Evolutionary conservation across 2,329 filamentous ascomycete genomes (phyloP), one percentile per base, ranked within the genome.

Genomic region (Claviceps paspali): DNA sequence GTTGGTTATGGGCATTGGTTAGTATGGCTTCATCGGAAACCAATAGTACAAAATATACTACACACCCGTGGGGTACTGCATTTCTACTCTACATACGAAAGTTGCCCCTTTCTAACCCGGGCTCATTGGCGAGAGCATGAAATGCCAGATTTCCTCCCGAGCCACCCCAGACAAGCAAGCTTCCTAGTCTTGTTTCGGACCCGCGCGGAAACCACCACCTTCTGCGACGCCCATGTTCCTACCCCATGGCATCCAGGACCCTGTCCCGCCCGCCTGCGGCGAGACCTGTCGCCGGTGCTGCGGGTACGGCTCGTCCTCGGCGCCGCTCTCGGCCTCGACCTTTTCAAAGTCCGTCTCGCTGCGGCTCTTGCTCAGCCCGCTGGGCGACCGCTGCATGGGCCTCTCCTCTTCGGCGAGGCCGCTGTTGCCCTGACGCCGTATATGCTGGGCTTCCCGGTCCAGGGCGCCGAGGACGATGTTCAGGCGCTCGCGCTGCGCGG

Each of bases 321-420:
- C 63, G 8, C 68, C 69, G 49, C 76, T 79, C 52, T 87, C 81
- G 24, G 78, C 76, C 43, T 91, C 82, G 47, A 92, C 83, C 54
- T 84, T 82, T 52, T 93, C 86, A 52, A 95, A 95, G 48, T 93
- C 88, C 15, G 73, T 74, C 53, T 94, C 86, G 55, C 83, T 92
- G 45, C 77, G 76, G 52, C 82, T 88, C 62, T 88, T 88, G 49
- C 74, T 79, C 49, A 93, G 60, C 3, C 65, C 74, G 43, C 64
- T 64, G 41, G 63, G 55, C 22, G 60, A 63, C 36, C 67, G 59
- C 43, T 65, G 57, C 3, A 55, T 49, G 15, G 51, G 48, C 12
- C 54, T 53, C 3, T 58, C 53, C 28, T 54, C 52, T 18, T 17
- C 14, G 27, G 7, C 14, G 14, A 7, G 8, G n/a, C 7, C 14